Base-by-base conservation (phyloP, 2,329 filamentous ascomycete genomes). In the Colletotrichum sp. region DNA sequence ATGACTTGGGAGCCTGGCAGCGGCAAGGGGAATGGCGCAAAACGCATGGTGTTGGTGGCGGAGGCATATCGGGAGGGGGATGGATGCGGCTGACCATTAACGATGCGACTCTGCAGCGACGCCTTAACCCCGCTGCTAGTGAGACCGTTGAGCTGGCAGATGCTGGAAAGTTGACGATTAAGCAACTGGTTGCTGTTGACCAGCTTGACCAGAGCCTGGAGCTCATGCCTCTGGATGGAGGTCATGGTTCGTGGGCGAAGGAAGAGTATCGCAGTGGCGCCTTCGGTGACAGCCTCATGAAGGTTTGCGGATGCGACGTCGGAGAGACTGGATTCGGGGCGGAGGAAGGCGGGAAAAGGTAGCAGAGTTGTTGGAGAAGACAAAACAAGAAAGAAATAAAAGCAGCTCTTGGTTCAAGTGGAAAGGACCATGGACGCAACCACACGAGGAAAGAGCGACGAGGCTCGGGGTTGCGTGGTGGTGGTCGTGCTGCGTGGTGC, bases 41-140 rank as follows among this genome's bases (percentile, higher is more conserved):
- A 57, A 72, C 64, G 62, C 21, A 64, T 15, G 30, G 21, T 32
- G 10, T 34, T 21, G 21, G 16, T 24, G 21, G 21, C n/a, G 44
- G n/a, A 52, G 10, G 32, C 57, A 75, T 74, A 63, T 66, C 77
- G 15, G 62, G 57, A 69, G 57, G 28, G 26, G n/a, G 10, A 74
- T 69, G 30, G 10, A 74, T 69, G 72, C 72, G 70, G 92, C 95
- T 85, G 89, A 99, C 97, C 91, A 75, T 91, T 88, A 78, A 94
- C 91, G 77, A 98, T 94, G 80, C 96, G 93, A 75, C 88, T 87
- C 85, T 98, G 96, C 76, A 99, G 88, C 57, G 94, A 91, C 39
- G 92, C 92, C 88, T 99, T 99, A 81, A 97, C 93, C 24, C 97
- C 97, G 32, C 93, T 95, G 77, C 95, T 94, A 79, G 92, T 90